Evolutionary conservation across 2,329 filamentous ascomycete species (phyloP).

Genomic region (Aspergillus puulaauensis): DNA sequence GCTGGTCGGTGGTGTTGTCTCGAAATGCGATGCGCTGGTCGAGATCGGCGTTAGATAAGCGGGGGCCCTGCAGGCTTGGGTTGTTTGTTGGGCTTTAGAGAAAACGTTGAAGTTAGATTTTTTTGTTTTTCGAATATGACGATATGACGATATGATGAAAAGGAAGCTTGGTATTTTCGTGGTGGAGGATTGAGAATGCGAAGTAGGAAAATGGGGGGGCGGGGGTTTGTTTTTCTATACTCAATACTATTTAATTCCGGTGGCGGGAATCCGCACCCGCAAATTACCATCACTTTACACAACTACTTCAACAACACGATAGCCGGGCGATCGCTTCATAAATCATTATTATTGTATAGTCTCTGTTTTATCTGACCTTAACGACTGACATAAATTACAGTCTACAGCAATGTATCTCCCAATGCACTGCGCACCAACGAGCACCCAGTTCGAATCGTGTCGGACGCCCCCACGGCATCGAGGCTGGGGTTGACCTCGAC

Average conservation of each 20-base stretch:
- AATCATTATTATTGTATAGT: conserved; percentile 11
- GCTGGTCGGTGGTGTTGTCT: not conserved
- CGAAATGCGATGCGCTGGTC: conserved; percentile 1
- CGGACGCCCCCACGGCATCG: conserved; percentile 68
- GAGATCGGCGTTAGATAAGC: conserved; percentile 10
- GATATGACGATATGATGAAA: not conserved
- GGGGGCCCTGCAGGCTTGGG: not conserved
- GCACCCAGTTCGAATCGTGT: conserved; percentile 88
- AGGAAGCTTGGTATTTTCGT: not conserved
- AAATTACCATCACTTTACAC: not conserved
- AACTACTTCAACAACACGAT: not conserved
- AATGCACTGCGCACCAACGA: conserved; percentile 88
- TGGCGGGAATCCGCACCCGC: conserved; percentile 1
- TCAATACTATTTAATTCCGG: conserved; percentile 1
- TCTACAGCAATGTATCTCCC: conserved; percentile 80
- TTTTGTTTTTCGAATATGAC: not conserved
- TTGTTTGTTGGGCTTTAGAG: not conserved
- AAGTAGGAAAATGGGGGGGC: conserved; percentile 3
- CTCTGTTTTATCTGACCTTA: not conserved
- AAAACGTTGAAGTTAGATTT: not conserved
- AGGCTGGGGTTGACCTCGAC: conserved; percentile 79
- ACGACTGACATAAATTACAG: conserved; percentile 1
- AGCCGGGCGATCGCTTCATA: not conserved
- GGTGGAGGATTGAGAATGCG: not conserved
- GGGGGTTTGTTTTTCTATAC: conserved; percentile 7